Conservation (phyloP, 2,329 filamentous ascomycete genomes). For the Monilinia polystroma region DNA sequence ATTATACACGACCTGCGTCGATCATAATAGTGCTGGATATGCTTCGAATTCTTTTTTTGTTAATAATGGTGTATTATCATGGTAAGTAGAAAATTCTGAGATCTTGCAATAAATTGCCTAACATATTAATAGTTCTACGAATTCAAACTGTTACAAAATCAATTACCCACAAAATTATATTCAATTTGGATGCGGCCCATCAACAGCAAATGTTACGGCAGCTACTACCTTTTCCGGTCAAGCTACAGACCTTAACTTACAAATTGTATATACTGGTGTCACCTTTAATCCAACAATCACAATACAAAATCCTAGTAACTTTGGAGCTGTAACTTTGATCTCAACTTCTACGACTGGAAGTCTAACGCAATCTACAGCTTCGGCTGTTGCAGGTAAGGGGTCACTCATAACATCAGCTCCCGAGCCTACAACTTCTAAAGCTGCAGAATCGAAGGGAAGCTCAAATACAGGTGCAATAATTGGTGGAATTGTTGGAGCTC, state of each 20-base stretch:
- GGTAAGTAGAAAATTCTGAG: slow-evolving; percentile 29
- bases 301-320: slow-evolving; percentile 19
- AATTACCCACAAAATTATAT: slow-evolving; percentile 35
- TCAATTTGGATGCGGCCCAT: slow-evolving; percentile 37
- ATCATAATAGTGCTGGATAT: slow-evolving; percentile 35
- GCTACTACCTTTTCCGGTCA: slow-evolving; percentile 36
- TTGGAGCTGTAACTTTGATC: slow-evolving; percentile 19
- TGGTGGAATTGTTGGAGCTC: slow-evolving; percentile 15
- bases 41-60: slow-evolving; percentile 26
- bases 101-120: slow-evolving; percentile 24
- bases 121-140: slow-evolving; percentile 28
- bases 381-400: slow-evolving; percentile 9
- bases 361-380: slow-evolving; percentile 18
- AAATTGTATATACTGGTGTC: slow-evolving; percentile 36
- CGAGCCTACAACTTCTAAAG: slow-evolving; percentile 7
- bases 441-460: background rate
- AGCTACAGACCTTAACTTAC: slow-evolving; percentile 33
- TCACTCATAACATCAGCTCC: slow-evolving; percentile 11
- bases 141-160: slow-evolving; percentile 35
- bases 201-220: slow-evolving; percentile 30
- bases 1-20: slow-evolving; percentile 38
- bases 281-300: slow-evolving; percentile 28
- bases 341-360: slow-evolving; percentile 17
- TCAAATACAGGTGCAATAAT: slow-evolving; percentile 14
- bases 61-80: slow-evolving; percentile 38